Evolutionary conservation across 257 asterid genomes (phyloP), one percentile per base, ranked within the genome.

Genomic region (Paulownia fortunei): DNA sequence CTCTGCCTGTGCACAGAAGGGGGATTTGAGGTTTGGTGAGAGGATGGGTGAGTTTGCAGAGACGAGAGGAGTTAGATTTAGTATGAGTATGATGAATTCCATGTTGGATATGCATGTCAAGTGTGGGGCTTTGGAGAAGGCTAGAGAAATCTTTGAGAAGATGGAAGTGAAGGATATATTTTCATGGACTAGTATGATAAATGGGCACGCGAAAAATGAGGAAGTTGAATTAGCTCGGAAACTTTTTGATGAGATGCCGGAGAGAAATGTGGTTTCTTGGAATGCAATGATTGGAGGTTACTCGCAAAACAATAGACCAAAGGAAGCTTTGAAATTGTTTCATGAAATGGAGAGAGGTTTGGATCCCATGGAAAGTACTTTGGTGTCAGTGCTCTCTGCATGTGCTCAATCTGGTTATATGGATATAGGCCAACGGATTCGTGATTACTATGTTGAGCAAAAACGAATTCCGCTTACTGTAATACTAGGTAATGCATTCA

Each of bases 111-210:
- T 93, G 98, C 84, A 87, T 82, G 86, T 81, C 11, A 93, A 93
- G 42, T 93, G 98, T 77, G 96, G 96, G 51, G 82, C 72, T 46
- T 72, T 89, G 83, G 81, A 69, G 27, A 82, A 74, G 80, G 98
- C 96, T 61, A 79, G 81, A 36, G 87, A 84, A 77, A 68, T 88
- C 36, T 93, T 93, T 56, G 78, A 77, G 62, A 58, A 26, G 65
- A 86, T 89, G 97, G 91, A 85, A 41, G 86, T 71, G 61, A 91
- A 81, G 75, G 98, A 93, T 82, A 86, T 88, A 4, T 91, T 85
- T 81, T 88, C 97, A 0, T 91, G 98, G 98, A 93, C 98, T 56
- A 86, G 88, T 82, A 86, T 93, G 97, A 86, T 93, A 47, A 81
- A 87, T 37, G 98, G 94, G 34, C 85, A 82, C 10, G 91, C 91